Base-by-base conservation (phyloP, 1,284 basidiomycete species). In the Fistulinella cinereoalba region DNA sequence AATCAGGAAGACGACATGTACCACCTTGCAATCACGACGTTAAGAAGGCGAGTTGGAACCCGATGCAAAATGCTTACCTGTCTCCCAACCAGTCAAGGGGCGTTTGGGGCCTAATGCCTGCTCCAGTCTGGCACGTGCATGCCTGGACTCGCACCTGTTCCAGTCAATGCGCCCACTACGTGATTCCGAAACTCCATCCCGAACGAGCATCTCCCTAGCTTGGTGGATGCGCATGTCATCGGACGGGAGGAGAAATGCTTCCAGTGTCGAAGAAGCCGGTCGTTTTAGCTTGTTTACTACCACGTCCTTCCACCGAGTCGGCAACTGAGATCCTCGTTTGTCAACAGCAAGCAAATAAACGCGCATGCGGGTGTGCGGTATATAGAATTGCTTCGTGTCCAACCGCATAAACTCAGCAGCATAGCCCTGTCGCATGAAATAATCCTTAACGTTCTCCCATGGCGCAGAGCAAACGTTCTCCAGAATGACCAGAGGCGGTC, bases 391-490 rank as follows among this genome's bases (percentile, higher is more conserved):
- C 65, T 97, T 97, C 10, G 95, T 97, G 61, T 97, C 95, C 43
- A 97, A 81, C 10, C 88, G 77, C 23, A 79, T 65, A 44, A 72
- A 83, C 7, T 76, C 70, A 0, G 94, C 92, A 54, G 83, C 85
- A 67, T 97, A 97, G 9, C 81, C 80, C 44, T 83, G 80, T 31
- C 81, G 72, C 49, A 77, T 82, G 58, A 97, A 95, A 55, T 90
- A 85, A 41, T 82, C 70, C 43, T 81, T 77, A 24, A 97, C 90
- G 38, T 75, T 73, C 4, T 73, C 68, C 94, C 95, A 97, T 3
- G 95, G 94, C 0, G 95, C 95, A 40, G 79, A 80, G 64, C 90
- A 93, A 34, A 97, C 95, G 57, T 97, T 97, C 67, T 97, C 95
- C 24, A 97, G 76, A 53, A 97, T 89, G 56, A 97, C 92, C 22